Base-by-base conservation (phyloP, 352 stramenopile species). In the Pythium inflatum region DNA sequence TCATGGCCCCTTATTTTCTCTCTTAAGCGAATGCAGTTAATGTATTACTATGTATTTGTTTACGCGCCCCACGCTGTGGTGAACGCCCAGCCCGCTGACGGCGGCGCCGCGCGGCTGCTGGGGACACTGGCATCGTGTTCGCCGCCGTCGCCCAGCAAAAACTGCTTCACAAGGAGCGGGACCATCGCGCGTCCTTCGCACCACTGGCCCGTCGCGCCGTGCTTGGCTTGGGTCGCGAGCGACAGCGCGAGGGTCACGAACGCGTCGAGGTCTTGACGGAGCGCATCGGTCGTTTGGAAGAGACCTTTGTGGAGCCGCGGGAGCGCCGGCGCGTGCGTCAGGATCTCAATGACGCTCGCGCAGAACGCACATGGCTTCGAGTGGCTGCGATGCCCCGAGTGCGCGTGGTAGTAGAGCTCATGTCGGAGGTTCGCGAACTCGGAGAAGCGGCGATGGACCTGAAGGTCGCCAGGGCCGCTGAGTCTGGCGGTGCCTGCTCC, bases 371-470 rank as follows among this genome's bases (percentile, higher is more conserved):
- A 71, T 27, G 49, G 46, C 20, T 40, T n/a, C 9, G 33, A 16
- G 33, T 71, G 33, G 33, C 55, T 5, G 33, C 50, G 55, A 9
- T 71, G 64, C 36, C 64, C 64, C 1, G 64, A 33, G 56, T 55
- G 55, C 1, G 56, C 56, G 27, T 66, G 55, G 34, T 66, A 71
- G 56, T 62, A 62, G 24, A 71, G 31, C 45, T 71, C 64, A 22
- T 66, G 33, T 31, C 64, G 64, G 5, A 71, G 33, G 38, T 71
- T 71, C 14, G 27, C 43, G 30, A 71, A 71, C 8, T 60, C 64
- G 7, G 22, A 22, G 48, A 62, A 66, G 22, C 64, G 64, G 6
- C 40, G 48, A 27, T 66, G 61, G 55, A 66, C 58, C 50, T 69
- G 62, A 28, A 69, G 25, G 36, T 60, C 50, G 0, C 5, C 9